These are phyloP conservation scores for Nakazawaea ernobii DNA, from an alignment of 805 yeast species.

Conservation along the genomic window DNA sequence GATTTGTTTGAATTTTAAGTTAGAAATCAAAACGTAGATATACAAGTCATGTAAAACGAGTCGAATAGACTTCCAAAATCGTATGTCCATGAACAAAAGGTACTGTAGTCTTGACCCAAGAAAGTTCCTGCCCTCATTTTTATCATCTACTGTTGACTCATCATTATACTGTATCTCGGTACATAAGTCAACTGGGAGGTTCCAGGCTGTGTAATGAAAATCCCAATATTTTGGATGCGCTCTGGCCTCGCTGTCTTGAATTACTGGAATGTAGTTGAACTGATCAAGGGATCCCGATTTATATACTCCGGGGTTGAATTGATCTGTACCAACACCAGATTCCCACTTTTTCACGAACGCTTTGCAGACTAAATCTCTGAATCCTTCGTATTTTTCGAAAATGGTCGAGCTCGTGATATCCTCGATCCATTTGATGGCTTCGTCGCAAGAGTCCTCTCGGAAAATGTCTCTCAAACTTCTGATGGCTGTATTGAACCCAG, in stretches of 20 bases:
- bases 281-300: conserved; percentile 27
- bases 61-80: conserved; percentile 67
- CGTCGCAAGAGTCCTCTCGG: conserved; percentile 77
- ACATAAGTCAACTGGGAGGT: conserved; percentile 34
- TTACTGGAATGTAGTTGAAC: conserved; percentile 32
- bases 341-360: conserved; percentile 62
- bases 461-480: conserved; percentile 64
- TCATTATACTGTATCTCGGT: conserved; percentile 43
- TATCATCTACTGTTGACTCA: conserved; percentile 16
- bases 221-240: conserved; percentile 31
- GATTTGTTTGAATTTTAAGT: conserved; percentile 47
- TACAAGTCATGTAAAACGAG: conserved; percentile 55
- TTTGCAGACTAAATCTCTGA: conserved; percentile 46
- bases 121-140: conserved; percentile 11
- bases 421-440: conserved; percentile 59
- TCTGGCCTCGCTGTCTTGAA: conserved; percentile 20
- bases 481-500: conserved; percentile 64
- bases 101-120: conserved; percentile 53
- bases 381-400: conserved; percentile 38
- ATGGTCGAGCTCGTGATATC: conserved; percentile 52
- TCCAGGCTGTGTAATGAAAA: conserved; percentile 38
- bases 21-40: conserved; percentile 59
- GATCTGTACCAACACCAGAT: conserved; percentile 35
- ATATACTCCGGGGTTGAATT: conserved; percentile 1
- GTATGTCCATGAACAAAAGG: conserved; percentile 57